These are phyloP conservation scores for Rosa hybrid DNA, from an alignment of 331 rosid species.

Conservation along the genomic window DNA sequence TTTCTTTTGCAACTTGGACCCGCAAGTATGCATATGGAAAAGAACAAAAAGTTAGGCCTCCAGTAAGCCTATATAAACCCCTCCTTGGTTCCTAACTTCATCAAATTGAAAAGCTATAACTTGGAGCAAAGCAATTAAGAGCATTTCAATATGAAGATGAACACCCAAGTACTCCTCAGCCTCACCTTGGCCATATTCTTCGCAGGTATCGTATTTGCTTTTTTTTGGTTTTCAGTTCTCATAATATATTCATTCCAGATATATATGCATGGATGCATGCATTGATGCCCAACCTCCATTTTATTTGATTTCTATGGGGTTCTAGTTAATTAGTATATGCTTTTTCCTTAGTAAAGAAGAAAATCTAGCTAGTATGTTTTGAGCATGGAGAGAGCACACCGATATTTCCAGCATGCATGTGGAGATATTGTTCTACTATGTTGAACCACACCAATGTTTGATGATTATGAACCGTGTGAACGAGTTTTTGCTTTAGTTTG, in stretches of 20 bases:
- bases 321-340: background rate
- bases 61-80: constrained; percentile 10
- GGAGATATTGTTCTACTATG: background rate
- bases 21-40: background rate
- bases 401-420: no score
- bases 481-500: background rate
- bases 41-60: background rate
- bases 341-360: background rate
- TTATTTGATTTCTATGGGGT: background rate
- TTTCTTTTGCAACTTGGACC: background rate
- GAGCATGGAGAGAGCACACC: no score
- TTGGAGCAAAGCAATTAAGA: background rate
- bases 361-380: background rate
- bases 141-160: constrained; percentile 20
- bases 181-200: constrained; percentile 28
- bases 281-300: background rate
- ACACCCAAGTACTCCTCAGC: constrained; percentile 13
- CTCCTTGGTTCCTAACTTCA: background rate
- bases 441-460: background rate
- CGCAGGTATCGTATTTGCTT: constrained; percentile 8
- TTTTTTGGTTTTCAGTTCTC: background rate
- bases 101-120: background rate
- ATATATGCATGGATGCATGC: background rate
- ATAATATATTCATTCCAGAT: background rate
- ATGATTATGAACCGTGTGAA: background rate